Conservation (phyloP, 2,329 filamentous ascomycete species). For the Pyrenochaeta sp. region DNA sequence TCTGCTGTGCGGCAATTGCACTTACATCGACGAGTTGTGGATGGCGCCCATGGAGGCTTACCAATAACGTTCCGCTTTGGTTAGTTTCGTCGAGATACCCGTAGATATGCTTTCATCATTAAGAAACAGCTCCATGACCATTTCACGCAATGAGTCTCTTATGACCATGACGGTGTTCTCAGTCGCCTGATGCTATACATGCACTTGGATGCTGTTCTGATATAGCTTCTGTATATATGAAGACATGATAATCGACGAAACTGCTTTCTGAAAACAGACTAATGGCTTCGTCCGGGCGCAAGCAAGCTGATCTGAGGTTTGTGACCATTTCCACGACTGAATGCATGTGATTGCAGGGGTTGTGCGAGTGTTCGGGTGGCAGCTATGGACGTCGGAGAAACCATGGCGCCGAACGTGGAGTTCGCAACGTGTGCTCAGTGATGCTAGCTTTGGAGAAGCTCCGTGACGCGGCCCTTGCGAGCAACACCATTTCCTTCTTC, state of each 20-base stretch:
- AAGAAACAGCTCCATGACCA: not conserved
- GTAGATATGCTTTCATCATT: not conserved
- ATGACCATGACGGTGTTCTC: not conserved
- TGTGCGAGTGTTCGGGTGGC: not conserved
- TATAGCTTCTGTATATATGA: not conserved
- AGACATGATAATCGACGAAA: not conserved
- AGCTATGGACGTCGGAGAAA: slow-evolving; percentile 22
- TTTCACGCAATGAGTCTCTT: not conserved
- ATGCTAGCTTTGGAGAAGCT: slow-evolving; percentile 39
- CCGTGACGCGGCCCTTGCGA: slow-evolving; percentile 46
- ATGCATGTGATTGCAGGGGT: not conserved
- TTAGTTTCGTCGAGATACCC: not conserved
- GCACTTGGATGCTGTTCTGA: not conserved
- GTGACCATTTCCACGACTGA: not conserved
- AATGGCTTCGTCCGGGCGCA: no score
- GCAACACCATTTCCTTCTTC: slow-evolving; percentile 35
- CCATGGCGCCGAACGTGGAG: slow-evolving; percentile 32
- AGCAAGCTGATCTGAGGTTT: not conserved
- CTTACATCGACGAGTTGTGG: not conserved
- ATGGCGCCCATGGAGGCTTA: not conserved
- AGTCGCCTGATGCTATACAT: not conserved
- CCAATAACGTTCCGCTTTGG: not conserved
- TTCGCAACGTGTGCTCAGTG: slow-evolving; percentile 38
- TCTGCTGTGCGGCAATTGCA: slow-evolving; percentile 6
- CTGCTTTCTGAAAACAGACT: not conserved